phyloP scores from a whole-genome alignment of 441 rosid genomes.

The Corymbia citriodora region DNA sequence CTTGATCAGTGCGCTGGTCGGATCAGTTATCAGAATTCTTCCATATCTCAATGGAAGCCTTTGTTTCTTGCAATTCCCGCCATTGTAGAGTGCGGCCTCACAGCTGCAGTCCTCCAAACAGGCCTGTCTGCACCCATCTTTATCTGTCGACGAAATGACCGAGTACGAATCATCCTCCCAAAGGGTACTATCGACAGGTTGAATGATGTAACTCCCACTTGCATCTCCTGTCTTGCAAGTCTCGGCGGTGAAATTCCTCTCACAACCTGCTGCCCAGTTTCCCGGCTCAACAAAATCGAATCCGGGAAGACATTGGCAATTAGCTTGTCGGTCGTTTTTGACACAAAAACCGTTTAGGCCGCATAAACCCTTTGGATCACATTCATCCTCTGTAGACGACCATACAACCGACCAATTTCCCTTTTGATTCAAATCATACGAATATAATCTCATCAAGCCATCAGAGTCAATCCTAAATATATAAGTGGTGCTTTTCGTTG shows the following conservation, averaged over 20 bases:
- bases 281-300: background rate
- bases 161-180: constrained; percentile 17
- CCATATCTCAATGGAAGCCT: constrained; percentile 29
- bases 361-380: constrained; percentile 14
- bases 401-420: background rate
- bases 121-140: constrained; percentile 6
- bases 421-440: background rate
- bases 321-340: background rate
- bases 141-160: background rate
- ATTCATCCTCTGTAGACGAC: background rate
- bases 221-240: background rate
- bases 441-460: constrained; percentile 25
- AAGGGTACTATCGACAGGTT: background rate
- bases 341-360: constrained; percentile 24
- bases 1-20: constrained; percentile 18
- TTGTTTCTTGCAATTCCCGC: constrained; percentile 13
- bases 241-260: background rate
- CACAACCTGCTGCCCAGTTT: constrained; percentile 11
- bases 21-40: background rate
- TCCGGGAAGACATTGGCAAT: constrained; percentile 22
- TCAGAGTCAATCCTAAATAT: constrained; percentile 10
- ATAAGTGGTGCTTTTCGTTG: background rate
- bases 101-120: constrained; percentile 25
- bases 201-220: background rate
- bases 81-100: constrained; percentile 14